Evolutionary conservation across 371 early-diverging fungal species (phyloP), one percentile per base, ranked within the genome.

Genomic region (Basidiobolus meristosporus): DNA sequence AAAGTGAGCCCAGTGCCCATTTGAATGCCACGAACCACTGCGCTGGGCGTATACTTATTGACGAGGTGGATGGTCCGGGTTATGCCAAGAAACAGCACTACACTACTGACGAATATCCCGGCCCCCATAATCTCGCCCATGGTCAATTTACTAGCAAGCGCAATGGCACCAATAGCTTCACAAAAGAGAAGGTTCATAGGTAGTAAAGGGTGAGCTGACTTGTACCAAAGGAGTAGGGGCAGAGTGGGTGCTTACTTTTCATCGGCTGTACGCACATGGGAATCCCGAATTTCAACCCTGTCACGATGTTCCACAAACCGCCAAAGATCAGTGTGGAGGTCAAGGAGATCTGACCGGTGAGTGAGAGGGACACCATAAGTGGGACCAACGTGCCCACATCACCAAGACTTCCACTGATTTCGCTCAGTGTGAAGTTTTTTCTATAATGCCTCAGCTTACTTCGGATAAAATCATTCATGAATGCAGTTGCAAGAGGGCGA

Each of bases 341-440:
- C 30, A 90, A 52, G 41, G 77, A 73, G 41, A 82, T 68, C 51
- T 85, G 85, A 7, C 74, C 73, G 6, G 69, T 67, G 10, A 75
- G 47, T 3, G 81, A 60, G 15, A 90, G 59, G 6, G 86, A 73
- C n/a, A 86, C 68, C 56, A 88, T 71, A 39, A 90, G 74, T 7
- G 91, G 91, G 30, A 90, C 51, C 31, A 90, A 69, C 0, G 90
- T 87, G 10, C 87, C 90, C 15, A 89, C 48, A 57, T 90, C 87
- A 38, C 90, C 86, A 30, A 77, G 57, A 35, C 76, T 65, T 5
- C 82, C 82, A 42, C 77, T 74, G 17, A 79, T 36, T 60, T 75
- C 63, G n/a, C 32, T 30, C 29, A 48, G 22, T 11, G 43, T 31
- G n/a, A n/a, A n/a, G n/a, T n/a, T n/a, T n/a, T n/a, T n/a, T n/a